Evolutionary conservation across 1,284 basidiomycete species (phyloP).

Genomic region (Filobasidium uniguttulatum): DNA sequence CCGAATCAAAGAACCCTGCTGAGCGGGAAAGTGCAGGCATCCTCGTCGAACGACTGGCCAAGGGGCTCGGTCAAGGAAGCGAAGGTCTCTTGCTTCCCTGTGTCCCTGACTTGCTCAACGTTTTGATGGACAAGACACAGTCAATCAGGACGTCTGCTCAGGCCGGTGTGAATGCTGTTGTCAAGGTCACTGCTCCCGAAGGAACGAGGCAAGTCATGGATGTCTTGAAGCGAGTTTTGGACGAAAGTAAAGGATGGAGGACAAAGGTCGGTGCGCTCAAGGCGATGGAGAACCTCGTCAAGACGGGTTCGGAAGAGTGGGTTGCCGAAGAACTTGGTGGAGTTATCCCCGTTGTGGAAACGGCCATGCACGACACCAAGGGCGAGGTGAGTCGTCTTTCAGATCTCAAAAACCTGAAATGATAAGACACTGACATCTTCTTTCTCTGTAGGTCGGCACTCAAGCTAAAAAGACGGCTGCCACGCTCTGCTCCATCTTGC

Average conservation of each 20-base stretch:
- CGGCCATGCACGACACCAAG: conserved; percentile 95
- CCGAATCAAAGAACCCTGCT: conserved; percentile 73
- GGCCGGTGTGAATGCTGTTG: conserved; percentile 66
- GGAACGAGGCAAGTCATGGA: conserved; percentile 62
- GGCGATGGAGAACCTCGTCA: conserved; percentile 60
- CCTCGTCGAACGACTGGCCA: conserved; percentile 63
- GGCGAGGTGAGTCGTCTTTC: conserved; percentile 52
- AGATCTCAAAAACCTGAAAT: neutral
- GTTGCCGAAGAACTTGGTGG: conserved; percentile 72
- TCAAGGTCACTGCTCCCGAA: conserved; percentile 75
- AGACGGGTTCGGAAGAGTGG: conserved; percentile 55
- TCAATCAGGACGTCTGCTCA: conserved; percentile 73
- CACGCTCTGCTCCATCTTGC: conserved; percentile 76
- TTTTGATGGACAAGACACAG: conserved; percentile 90
- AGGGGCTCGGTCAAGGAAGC: conserved; percentile 55
- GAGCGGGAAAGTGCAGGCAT: conserved; percentile 86
- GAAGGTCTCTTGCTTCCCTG: conserved; percentile 72
- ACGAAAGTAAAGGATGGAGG: conserved; percentile 75
- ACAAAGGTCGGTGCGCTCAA: conserved; percentile 90
- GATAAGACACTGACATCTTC: neutral
- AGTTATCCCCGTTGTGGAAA: conserved; percentile 75
- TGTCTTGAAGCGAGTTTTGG: conserved; percentile 56
- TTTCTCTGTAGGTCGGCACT: conserved; percentile 53
- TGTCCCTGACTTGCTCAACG: conserved; percentile 64
- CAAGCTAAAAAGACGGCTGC: conserved; percentile 89